Percentiles rank a stretch among this genome's conserved stretches.
Conservation (phyloP, 495 filamentous ascomycete species). For the Talaromyces stipitatus region DNA sequence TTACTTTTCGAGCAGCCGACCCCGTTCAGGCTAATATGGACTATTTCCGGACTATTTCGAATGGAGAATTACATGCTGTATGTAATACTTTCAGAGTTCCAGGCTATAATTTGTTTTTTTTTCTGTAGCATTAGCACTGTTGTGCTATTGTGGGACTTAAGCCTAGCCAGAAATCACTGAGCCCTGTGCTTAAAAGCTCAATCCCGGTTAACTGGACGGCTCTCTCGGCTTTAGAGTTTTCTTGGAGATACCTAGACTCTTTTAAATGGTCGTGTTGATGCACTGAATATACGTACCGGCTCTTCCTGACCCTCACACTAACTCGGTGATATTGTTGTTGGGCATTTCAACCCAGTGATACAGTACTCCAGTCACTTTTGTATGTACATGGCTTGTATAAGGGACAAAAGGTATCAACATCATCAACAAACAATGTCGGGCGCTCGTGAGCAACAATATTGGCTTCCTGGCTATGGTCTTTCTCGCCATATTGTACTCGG, state of each 20-base stretch:
- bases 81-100: background rate
- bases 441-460: slow-evolving; percentile 40
- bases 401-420: background rate
- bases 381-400: background rate
- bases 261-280: background rate
- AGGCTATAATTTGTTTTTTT: background rate
- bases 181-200: background rate
- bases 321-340: too few species aligned
- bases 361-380: background rate
- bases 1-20: background rate
- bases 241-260: background rate
- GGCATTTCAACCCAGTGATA: too few species aligned
- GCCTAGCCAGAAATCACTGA: background rate
- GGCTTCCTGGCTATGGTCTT: slow-evolving; percentile 45
- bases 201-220: background rate
- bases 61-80: background rate
- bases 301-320: background rate
- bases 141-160: background rate
- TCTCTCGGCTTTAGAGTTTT: background rate
- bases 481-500: slow-evolving; percentile 47
- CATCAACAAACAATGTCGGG: slow-evolving; percentile 12
- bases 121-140: background rate
- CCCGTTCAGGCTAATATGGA: background rate
- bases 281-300: background rate
- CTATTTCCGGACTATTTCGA: background rate